phyloP scores from a whole-genome alignment of 2,329 filamentous ascomycete species.

The Ophiostoma australiae region DNA sequence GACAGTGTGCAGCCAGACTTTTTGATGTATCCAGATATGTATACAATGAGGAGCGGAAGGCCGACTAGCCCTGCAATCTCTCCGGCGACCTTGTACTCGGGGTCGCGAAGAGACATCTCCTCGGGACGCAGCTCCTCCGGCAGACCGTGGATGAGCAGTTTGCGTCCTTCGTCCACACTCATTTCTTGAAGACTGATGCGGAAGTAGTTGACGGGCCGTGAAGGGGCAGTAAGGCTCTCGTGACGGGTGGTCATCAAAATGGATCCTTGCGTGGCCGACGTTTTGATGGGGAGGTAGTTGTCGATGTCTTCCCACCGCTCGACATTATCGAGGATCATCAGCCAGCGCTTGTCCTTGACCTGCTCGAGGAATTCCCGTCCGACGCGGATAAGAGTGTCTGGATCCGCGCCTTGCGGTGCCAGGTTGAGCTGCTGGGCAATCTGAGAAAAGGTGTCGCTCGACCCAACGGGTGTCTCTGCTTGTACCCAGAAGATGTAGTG shows the following conservation, averaged over 20 bases:
- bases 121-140: conserved; percentile 24
- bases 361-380: conserved; percentile 26
- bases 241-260: conserved; percentile 26
- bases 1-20: conserved; percentile 23
- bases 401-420: conserved; percentile 24
- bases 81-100: conserved; percentile 16
- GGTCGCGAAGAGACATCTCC: conserved; percentile 23
- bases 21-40: conserved; percentile 27
- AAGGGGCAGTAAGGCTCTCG: conserved; percentile 25
- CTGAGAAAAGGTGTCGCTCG: conserved; percentile 26
- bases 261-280: conserved; percentile 24
- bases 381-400: conserved; percentile 25
- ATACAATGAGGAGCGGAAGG: conserved; percentile 24
- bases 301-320: conserved; percentile 27
- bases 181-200: background rate
- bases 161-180: background rate
- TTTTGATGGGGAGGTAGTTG: conserved; percentile 25
- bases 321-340: conserved; percentile 28
- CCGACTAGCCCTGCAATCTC: background rate
- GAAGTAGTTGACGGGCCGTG: conserved; percentile 26
- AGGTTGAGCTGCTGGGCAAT: conserved; percentile 26
- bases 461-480: conserved; percentile 28
- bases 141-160: conserved; percentile 20
- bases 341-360: conserved; percentile 25
- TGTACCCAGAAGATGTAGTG: conserved; percentile 29